Evolutionary conservation across 2,329 filamentous ascomycete genomes (phyloP).

Genomic region (Lachnellula arida): DNA sequence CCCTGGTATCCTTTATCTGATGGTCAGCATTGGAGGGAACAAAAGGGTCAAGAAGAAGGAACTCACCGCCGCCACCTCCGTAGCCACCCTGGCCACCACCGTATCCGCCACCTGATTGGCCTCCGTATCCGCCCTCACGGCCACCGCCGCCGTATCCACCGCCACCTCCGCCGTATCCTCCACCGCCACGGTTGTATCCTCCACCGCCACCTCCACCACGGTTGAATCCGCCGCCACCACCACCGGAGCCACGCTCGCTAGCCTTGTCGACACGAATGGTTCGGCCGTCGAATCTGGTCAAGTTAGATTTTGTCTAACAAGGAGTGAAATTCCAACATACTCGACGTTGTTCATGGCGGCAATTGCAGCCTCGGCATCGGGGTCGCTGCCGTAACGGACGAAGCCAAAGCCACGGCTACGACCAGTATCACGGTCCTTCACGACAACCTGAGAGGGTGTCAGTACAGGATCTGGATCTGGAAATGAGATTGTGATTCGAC

Average conservation of each 20-base stretch:
- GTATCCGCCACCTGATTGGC: conserved; percentile 31
- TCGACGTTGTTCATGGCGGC: conserved; percentile 80
- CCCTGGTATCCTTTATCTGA: conserved; percentile 23
- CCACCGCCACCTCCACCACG: conserved; percentile 45
- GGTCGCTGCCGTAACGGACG: conserved; percentile 77
- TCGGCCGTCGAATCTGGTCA: conserved; percentile 79
- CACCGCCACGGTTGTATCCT: conserved; percentile 38
- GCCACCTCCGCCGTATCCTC: conserved; percentile 39
- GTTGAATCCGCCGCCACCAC: conserved; percentile 32
- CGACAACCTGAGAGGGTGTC: conserved; percentile 66
- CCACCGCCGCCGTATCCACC: conserved; percentile 41
- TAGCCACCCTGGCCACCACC: conserved; percentile 35
- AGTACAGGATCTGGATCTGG: conserved; percentile 2
- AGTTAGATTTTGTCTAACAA: conserved; percentile 12
- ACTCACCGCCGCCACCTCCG: conserved; percentile 24
- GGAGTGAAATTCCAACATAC: conserved; percentile 48
- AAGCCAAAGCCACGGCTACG: conserved; percentile 97
- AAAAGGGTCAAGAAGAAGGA: background rate
- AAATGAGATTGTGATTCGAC: conserved; percentile 36
- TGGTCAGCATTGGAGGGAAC: conserved; percentile 16
- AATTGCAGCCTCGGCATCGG: conserved; percentile 74
- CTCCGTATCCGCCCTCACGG: conserved; percentile 50
- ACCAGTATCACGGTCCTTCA: conserved; percentile 95
- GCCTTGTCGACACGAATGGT: conserved; percentile 91
- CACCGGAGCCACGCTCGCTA: conserved; percentile 63